These are phyloP conservation scores for Acephala macrosclerotiorum DNA, from an alignment of 2,329 filamentous ascomycete genomes.

Conservation along the genomic window DNA sequence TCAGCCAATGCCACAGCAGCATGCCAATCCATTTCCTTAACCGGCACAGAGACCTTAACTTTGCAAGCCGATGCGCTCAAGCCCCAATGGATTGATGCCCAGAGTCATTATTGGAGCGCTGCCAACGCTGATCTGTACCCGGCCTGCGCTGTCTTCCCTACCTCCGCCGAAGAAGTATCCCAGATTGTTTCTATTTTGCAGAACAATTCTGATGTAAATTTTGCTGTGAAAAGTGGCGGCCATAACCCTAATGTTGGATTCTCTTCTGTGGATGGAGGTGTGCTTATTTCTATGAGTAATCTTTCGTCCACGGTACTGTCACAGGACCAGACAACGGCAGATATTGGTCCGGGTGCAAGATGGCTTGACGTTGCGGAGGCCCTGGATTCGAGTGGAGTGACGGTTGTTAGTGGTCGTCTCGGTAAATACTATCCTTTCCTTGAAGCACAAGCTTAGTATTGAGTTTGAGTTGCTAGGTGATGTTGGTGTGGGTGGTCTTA, in stretches of 20 bases:
- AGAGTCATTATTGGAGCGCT: background rate
- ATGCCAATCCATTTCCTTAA: background rate
- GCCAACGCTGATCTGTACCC: background rate
- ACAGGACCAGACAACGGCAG: constrained; percentile 39
- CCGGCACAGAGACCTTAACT: background rate
- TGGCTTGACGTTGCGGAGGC: constrained; percentile 49
- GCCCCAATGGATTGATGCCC: background rate
- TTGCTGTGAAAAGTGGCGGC: constrained; percentile 52
- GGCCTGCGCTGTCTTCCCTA: background rate
- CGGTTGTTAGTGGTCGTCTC: constrained; percentile 47
- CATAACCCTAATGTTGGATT: constrained; percentile 48
- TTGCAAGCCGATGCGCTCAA: background rate
- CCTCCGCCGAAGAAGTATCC: constrained; percentile 7
- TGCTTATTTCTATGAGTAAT: constrained; percentile 2
- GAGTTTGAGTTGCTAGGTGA: background rate
- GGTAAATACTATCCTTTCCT: constrained; percentile 30
- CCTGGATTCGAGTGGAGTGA: constrained; percentile 43
- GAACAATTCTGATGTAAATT: constrained; percentile 44
- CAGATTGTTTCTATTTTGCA: constrained; percentile 17
- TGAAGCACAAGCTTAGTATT: constrained; percentile 28
- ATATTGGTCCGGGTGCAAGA: constrained; percentile 46
- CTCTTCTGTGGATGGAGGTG: constrained; percentile 41
- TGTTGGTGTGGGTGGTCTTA: background rate
- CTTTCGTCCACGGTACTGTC: constrained; percentile 14
- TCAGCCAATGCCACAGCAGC: background rate